Base-by-base conservation (phyloP, 139 green algal species). In the Bryopsis sp. region DNA sequence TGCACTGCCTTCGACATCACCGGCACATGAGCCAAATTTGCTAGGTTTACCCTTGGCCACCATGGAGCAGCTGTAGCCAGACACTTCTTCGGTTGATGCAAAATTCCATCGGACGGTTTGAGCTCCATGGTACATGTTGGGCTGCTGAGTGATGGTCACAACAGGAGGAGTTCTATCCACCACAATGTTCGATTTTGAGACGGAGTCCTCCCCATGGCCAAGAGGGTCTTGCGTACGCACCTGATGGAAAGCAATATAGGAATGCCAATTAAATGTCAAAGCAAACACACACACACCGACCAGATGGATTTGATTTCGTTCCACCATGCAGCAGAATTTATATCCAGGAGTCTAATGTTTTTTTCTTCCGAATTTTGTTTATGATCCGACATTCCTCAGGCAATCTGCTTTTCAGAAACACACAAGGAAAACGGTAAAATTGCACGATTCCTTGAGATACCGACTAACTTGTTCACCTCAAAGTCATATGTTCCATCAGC, bases 131-230 rank as follows among this genome's bases (percentile, higher is more conserved):
- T 58, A 69, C 4, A 4, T 57, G 22, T 69, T 35, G 26, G 62
- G 62, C 62, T 6, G 8, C 26, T 54, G 35, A 4, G 37, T 37
- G 35, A 69, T 48, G 11, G 62, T 47, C 6, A 69, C 32, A 5
- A 35, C 4, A 7, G 62, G 62, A 7, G 62, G n/a, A 11, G 62
- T 69, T 34, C 62, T 69, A 36, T 69, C 62, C 7, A 69, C 37
- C 3, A 6, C 26, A 37, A 69, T 57, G n/a, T 58, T 3, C 15
- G 54, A 35, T 11, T 32, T 7, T 3, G 62, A 39, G 7, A 58
- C 24, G 5, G 62, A 69, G 19, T 67, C 26, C n/a, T 5, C 15
- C 34, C 11, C 7, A 32, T 31, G 54, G 22, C 54, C 54, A 39
- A 5, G 7, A 39, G 33, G 11, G 7, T 69, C 62, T n/a, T 37